Evolutionary conservation across 257 asterid species (phyloP).

Genomic region (Orobanche coerulescens): DNA sequence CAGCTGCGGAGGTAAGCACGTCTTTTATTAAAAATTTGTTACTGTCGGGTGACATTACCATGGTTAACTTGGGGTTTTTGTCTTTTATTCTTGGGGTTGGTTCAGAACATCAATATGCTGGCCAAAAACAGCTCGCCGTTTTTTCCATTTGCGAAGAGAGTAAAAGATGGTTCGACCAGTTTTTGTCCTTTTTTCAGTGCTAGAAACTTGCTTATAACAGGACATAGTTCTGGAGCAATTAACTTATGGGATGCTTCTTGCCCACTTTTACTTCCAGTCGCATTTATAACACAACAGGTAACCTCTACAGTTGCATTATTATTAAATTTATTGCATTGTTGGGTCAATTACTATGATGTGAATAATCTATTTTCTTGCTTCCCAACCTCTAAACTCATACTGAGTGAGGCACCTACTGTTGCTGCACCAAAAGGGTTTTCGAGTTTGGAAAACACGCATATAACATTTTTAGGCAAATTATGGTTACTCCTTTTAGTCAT

Average conservation of each 20-base stretch:
- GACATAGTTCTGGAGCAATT: slow-evolving; percentile 70
- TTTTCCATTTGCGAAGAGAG: slow-evolving; percentile 54
- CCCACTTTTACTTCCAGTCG: slow-evolving; percentile 63
- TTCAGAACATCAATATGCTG: slow-evolving; percentile 50
- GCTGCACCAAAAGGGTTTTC: neutral
- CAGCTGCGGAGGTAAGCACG: slow-evolving; percentile 48
- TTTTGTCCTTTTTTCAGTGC: slow-evolving; percentile 50
- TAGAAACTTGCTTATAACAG: slow-evolving; percentile 63
- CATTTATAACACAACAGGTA: slow-evolving; percentile 78
- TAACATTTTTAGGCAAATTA: neutral
- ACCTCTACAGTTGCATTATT: neutral
- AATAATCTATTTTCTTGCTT: neutral
- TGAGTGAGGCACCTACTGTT: neutral
- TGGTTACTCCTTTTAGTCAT: neutral
- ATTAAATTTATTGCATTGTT: neutral
- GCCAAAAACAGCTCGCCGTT: slow-evolving; percentile 46
- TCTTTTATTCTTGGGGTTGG: slow-evolving; percentile 6
- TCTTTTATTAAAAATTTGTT: slow-evolving; percentile 2
- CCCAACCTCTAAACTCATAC: neutral
- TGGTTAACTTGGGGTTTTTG: neutral
- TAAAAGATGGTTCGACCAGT: slow-evolving; percentile 47
- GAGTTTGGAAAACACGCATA: neutral
- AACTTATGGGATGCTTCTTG: slow-evolving; percentile 89
- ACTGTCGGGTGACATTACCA: neutral
- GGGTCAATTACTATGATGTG: neutral